Conservation (phyloP, 768 basidiomycete genomes). For the Xerocomellus chrysenteron region DNA sequence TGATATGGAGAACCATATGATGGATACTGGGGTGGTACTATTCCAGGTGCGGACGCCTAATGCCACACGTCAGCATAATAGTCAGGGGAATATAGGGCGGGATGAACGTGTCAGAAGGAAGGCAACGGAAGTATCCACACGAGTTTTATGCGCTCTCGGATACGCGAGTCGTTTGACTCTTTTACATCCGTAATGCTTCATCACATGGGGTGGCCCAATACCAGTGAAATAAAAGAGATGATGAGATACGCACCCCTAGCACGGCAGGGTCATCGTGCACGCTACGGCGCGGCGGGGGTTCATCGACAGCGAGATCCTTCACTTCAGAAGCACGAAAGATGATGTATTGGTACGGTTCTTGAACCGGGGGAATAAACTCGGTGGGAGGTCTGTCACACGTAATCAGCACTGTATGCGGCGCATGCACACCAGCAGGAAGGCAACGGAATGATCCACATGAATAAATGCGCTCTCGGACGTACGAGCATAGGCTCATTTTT, state of each 20-base stretch:
- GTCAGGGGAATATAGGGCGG: background rate
- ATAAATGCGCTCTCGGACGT: conserved; percentile 44
- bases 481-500: conserved; percentile 37
- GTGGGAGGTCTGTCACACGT: conserved; percentile 52
- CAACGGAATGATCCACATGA: conserved; percentile 63
- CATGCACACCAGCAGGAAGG: conserved; percentile 51
- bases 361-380: conserved; percentile 81
- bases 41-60: conserved; percentile 51
- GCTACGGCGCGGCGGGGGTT: conserved; percentile 54
- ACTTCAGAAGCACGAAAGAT: conserved; percentile 90
- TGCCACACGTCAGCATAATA: conserved; percentile 12
- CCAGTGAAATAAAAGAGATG: background rate
- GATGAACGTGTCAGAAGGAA: conserved; percentile 50
- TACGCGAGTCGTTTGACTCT: conserved; percentile 32
- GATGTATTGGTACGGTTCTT: conserved; percentile 85
- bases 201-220: conserved; percentile 23
- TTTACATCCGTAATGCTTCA: conserved; percentile 49
- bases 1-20: conserved; percentile 33
- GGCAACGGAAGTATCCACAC: conserved; percentile 61
- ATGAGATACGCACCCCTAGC: conserved; percentile 58
- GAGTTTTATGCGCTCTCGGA: conserved; percentile 46
- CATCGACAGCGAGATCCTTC: conserved; percentile 85
- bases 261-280: conserved; percentile 86
- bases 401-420: conserved; percentile 24
- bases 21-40: conserved; percentile 30